Evolutionary conservation across 2,329 filamentous ascomycete species (phyloP).

Genomic region (Nakataea oryzae): DNA sequence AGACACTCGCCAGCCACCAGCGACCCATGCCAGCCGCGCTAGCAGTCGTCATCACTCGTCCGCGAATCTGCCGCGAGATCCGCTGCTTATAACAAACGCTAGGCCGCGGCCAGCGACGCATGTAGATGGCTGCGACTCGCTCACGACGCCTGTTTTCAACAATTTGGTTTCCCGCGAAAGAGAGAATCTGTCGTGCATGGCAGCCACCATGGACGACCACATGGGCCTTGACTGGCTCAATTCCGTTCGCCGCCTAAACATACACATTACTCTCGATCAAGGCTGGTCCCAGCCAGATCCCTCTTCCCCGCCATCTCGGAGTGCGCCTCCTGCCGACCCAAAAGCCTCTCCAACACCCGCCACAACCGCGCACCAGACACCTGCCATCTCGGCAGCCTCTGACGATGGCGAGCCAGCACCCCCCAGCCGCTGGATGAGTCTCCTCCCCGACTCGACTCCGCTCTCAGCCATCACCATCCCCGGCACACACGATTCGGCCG

Average conservation of each 20-base stretch:
- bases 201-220: neutral
- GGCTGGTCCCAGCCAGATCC: neutral
- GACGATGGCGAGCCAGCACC: neutral
- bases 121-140: too few relatives aligned
- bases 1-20: neutral
- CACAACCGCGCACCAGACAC: neutral
- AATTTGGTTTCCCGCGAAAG: neutral
- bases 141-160: neutral
- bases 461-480: conserved; percentile 58
- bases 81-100: too few relatives aligned
- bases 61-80: neutral
- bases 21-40: too few relatives aligned
- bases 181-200: neutral
- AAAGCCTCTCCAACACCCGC: neutral
- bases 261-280: neutral
- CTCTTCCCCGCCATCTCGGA: neutral
- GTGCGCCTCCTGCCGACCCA: neutral
- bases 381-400: neutral
- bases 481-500: conserved; percentile 61
- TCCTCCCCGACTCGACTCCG: conserved; percentile 43
- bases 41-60: neutral
- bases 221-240: neutral
- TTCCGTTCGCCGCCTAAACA: neutral
- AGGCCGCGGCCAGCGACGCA: too few relatives aligned
- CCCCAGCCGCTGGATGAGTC: conserved; percentile 46